phyloP scores from a whole-genome alignment of 768 basidiomycete species.

The Myochromella boudieri region DNA sequence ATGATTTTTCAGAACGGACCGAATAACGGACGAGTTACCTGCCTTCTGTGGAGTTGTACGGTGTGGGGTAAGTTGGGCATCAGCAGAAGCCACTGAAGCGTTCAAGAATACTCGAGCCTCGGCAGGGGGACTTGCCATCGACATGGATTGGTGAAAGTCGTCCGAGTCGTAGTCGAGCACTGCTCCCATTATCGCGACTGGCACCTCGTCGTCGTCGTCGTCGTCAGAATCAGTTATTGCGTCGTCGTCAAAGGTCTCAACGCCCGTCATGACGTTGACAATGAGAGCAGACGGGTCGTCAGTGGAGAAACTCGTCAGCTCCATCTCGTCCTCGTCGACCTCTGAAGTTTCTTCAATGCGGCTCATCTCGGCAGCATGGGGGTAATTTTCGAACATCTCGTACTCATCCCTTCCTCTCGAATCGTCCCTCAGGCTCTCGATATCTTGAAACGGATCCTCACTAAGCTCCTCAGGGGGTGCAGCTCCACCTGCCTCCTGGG shows the following conservation, averaged over 20 bases:
- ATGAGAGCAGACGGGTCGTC: slow-evolving; percentile 58
- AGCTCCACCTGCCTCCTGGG: slow-evolving; percentile 27
- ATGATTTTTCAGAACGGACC: slow-evolving; percentile 43
- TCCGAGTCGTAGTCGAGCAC: slow-evolving; percentile 39
- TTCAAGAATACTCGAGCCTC: slow-evolving; percentile 5
- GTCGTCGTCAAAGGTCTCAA: slow-evolving; percentile 38
- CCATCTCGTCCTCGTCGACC: slow-evolving; percentile 63
- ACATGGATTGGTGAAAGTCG: slow-evolving; percentile 19
- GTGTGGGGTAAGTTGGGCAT: slow-evolving; percentile 22
- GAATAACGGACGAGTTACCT: slow-evolving; percentile 35
- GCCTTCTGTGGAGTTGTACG: slow-evolving; percentile 18
- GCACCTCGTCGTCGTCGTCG: slow-evolving; percentile 34
- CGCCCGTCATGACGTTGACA: slow-evolving; percentile 52
- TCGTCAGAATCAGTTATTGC: slow-evolving; percentile 55
- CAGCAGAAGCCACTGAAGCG: slow-evolving; percentile 4
- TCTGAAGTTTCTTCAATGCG: slow-evolving; percentile 49
- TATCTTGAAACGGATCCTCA: slow-evolving; percentile 90
- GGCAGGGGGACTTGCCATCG: slow-evolving; percentile 11
- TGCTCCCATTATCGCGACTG: slow-evolving; percentile 26
- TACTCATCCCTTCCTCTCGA: slow-evolving; percentile 34
- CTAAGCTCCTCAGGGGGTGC: slow-evolving; percentile 49
- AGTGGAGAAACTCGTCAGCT: slow-evolving; percentile 71
- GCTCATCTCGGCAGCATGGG: slow-evolving; percentile 35
- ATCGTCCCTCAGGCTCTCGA: slow-evolving; percentile 82
- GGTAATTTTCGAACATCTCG: slow-evolving; percentile 15